Percentiles rank a stretch among this genome's conserved stretches.
These are phyloP conservation scores for Ceriops decandra DNA, from an alignment of 345 rosid species.

Conservation along the genomic window DNA sequence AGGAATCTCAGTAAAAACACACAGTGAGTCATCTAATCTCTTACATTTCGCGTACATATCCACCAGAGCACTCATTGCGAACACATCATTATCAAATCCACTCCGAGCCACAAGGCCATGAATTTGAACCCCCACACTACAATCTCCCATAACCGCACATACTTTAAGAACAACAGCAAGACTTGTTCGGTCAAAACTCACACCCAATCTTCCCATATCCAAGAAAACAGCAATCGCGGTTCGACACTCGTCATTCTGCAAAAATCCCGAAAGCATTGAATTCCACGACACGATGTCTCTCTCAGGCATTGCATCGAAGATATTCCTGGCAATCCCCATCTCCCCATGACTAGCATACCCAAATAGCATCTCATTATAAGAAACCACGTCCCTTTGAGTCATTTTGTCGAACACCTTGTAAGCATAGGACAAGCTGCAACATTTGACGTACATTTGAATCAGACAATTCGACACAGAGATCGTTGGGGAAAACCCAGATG, in stretches of 20 bases:
- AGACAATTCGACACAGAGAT: constrained; percentile 67
- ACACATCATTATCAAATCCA: constrained; percentile 61
- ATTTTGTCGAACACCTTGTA: constrained; percentile 61
- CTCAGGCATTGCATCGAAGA: constrained; percentile 54
- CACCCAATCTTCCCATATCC: constrained; percentile 51
- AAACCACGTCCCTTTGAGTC: constrained; percentile 56
- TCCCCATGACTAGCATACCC: constrained; percentile 51
- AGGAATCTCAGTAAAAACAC: constrained; percentile 53
- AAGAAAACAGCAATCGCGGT: constrained; percentile 45
- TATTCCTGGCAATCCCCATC: constrained; percentile 43
- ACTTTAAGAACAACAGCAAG: constrained; percentile 63
- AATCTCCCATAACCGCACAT: constrained; percentile 48
- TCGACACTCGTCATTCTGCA: constrained; percentile 47
- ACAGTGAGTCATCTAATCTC: constrained; percentile 50
- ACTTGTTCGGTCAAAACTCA: constrained; percentile 46
- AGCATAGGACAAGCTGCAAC: constrained; percentile 46
- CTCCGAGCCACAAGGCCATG: constrained; percentile 52
- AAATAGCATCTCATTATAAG: constrained; percentile 66
- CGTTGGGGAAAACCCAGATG: constrained; percentile 68
- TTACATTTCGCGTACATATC: constrained; percentile 89
- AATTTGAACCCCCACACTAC: constrained; percentile 55
- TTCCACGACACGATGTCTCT: constrained; percentile 90
- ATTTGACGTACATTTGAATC: constrained; percentile 53
- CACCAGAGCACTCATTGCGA: constrained; percentile 72
- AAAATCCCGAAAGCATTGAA: constrained; percentile 72